Conservation (phyloP, 2,329 filamentous ascomycete genomes). For the Penicillium sclerotigenum region DNA sequence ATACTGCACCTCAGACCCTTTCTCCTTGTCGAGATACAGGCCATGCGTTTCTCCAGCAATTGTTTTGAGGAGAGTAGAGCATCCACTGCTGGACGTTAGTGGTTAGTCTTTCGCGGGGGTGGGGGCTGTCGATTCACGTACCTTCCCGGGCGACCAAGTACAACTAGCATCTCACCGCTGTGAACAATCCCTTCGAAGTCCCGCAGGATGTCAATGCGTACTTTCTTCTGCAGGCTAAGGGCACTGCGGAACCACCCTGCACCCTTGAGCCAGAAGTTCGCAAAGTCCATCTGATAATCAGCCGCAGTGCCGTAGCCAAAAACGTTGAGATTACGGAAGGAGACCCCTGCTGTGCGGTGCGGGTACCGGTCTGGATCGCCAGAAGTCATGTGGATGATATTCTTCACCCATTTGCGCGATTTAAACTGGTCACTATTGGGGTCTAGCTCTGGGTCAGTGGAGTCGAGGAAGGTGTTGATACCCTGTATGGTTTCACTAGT, state of each 20-base stretch:
- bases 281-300: conserved; percentile 46
- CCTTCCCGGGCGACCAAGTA: conserved; percentile 50
- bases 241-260: conserved; percentile 27
- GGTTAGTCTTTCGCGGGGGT: not conserved
- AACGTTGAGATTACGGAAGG: conserved; percentile 45
- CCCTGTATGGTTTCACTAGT: conserved; percentile 7
- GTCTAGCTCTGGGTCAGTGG: conserved; percentile 39
- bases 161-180: conserved; percentile 55
- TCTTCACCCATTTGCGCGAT: conserved; percentile 46
- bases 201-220: conserved; percentile 57
- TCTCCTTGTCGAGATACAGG: conserved; percentile 69
- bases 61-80: conserved; percentile 81
- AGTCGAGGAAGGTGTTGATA: conserved; percentile 38
- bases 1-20: conserved; percentile 74
- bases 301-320: conserved; percentile 44
- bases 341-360: conserved; percentile 38
- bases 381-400: conserved; percentile 34
- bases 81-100: conserved; percentile 43
- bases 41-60: conserved; percentile 80
- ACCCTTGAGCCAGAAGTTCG: conserved; percentile 42
- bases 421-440: conserved; percentile 44
- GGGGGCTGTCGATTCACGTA: conserved; percentile 9
- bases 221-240: conserved; percentile 33
- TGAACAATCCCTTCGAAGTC: conserved; percentile 61
- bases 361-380: conserved; percentile 34